These are phyloP conservation scores for Dissoconium aciculare DNA, from an alignment of 2,329 filamentous ascomycete genomes.

Conservation along the genomic window DNA sequence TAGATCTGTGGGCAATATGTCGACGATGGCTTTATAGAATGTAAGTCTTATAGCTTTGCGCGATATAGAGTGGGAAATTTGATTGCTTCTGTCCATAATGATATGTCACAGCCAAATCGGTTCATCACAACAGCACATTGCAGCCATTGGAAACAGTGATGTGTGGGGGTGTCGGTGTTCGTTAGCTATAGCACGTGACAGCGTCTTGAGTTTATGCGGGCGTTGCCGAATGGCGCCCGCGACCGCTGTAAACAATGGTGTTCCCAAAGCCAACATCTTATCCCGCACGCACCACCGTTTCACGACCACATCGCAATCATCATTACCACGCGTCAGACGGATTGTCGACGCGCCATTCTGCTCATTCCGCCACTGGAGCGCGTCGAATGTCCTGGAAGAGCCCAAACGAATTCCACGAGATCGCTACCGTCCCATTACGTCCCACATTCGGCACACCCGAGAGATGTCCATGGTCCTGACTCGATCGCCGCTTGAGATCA, in stretches of 20 bases:
- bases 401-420: not conserved
- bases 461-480: conserved; percentile 26
- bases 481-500: conserved; percentile 30
- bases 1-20: too few species aligned
- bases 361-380: conserved; percentile 1
- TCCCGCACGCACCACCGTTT: conserved; percentile 1
- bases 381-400: conserved; percentile 3
- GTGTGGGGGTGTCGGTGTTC: too few species aligned
- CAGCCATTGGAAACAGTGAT: too few species aligned
- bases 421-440: conserved; percentile 1
- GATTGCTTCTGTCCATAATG: too few species aligned
- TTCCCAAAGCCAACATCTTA: not conserved
- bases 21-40: too few species aligned
- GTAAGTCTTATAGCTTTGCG: too few species aligned
- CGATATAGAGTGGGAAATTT: too few species aligned
- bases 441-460: too few species aligned
- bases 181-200: too few species aligned
- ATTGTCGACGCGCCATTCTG: conserved; percentile 9
- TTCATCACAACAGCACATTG: too few species aligned
- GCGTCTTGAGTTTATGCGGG: not conserved
- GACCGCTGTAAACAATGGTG: conserved; percentile 1
- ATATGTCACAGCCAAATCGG: too few species aligned
- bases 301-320: conserved; percentile 6
- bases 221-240: not conserved
- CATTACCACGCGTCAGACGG: conserved; percentile 10